Evolutionary conservation across 148 eudicot genomes (phyloP).

Genomic region (Persicaria tinctoria): DNA sequence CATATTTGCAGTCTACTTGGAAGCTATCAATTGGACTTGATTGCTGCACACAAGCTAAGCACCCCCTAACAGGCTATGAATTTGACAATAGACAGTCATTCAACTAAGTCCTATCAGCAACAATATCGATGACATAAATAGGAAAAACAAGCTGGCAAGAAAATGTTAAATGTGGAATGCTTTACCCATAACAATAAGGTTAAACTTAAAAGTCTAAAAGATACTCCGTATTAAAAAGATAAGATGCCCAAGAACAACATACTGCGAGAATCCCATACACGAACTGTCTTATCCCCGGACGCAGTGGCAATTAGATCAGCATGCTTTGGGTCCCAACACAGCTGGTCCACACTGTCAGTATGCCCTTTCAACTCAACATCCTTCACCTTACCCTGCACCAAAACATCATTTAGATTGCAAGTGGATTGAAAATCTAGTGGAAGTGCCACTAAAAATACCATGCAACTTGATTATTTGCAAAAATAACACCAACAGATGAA

Average conservation of each 20-base stretch:
- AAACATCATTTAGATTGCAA: neutral
- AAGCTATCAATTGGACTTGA: neutral
- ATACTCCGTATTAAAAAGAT: neutral
- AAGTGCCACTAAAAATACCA: too few species aligned
- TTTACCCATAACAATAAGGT: neutral
- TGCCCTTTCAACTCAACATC: slow-evolving; percentile 93
- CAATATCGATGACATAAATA: neutral
- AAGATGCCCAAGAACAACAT: slow-evolving; percentile 22
- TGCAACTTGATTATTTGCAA: too few species aligned
- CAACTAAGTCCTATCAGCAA: neutral
- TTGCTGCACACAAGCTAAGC: neutral
- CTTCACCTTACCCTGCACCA: slow-evolving; percentile 77
- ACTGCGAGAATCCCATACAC: slow-evolving; percentile 99
- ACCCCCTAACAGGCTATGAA: neutral
- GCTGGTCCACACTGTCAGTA: slow-evolving; percentile 96
- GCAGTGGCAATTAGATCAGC: slow-evolving; percentile 91
- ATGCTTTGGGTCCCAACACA: slow-evolving; percentile 98
- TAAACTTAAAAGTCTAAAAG: neutral
- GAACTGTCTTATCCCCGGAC: slow-evolving; percentile 95
- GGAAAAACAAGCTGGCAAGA: neutral
- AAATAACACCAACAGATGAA: too few species aligned
- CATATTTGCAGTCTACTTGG: neutral
- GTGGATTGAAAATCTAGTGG: neutral
- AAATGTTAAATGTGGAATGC: neutral
- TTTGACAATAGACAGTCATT: neutral